These are phyloP conservation scores for Microcyclospora tardicrescens DNA, from an alignment of 2,329 filamentous ascomycete species.

Conservation along the genomic window DNA sequence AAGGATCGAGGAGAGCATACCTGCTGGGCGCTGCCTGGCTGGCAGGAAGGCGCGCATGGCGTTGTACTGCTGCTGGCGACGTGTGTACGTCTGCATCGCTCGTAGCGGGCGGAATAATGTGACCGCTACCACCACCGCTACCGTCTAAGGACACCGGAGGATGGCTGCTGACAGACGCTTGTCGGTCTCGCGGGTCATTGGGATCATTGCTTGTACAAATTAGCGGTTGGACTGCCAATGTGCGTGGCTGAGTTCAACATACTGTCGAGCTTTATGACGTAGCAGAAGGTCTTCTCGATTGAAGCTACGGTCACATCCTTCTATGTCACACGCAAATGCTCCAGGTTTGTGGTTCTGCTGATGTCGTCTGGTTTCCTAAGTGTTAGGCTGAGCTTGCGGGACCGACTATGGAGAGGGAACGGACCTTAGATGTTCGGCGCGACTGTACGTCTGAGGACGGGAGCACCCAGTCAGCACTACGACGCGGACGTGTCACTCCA, in stretches of 20 bases:
- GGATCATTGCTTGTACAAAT: slow-evolving; percentile 11
- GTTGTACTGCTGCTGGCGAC: no score
- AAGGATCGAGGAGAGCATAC: no score
- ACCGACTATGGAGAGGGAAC: neutral
- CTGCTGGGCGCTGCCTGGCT: no score
- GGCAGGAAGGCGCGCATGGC: no score
- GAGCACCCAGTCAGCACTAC: no score
- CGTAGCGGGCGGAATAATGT: no score
- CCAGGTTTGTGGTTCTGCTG: slow-evolving; percentile 34
- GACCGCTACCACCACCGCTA: no score
- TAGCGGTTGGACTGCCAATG: neutral
- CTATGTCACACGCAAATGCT: slow-evolving; percentile 27
- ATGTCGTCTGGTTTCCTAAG: slow-evolving; percentile 25
- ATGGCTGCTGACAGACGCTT: slow-evolving; percentile 12
- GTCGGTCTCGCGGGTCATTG: slow-evolving; percentile 10
- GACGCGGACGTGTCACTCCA: neutral
- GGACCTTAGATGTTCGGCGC: slow-evolving; percentile 35
- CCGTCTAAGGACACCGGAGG: slow-evolving; percentile 1
- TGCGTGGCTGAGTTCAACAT: slow-evolving; percentile 11
- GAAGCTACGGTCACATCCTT: slow-evolving; percentile 31
- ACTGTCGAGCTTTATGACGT: slow-evolving; percentile 35
- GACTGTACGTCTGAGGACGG: slow-evolving; percentile 29
- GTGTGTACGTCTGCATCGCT: no score
- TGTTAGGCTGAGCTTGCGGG: no score
- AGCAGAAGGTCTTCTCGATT: slow-evolving; percentile 32